Base-by-base conservation (phyloP, 805 yeast species). In the Barnettozyma sucrosica region DNA sequence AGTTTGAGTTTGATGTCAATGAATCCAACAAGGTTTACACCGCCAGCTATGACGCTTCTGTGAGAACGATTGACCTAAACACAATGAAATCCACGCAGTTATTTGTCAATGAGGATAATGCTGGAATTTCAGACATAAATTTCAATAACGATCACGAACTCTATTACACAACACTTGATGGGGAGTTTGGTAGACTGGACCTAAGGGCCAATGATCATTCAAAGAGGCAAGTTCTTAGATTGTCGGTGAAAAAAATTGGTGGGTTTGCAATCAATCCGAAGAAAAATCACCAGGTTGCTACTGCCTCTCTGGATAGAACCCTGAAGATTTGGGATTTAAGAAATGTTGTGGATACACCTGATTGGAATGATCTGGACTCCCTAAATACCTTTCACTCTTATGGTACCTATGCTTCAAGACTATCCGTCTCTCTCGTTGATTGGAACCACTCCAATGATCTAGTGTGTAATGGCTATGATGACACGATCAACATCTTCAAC, bases 391-490 rank as follows among this genome's bases (percentile, higher is more conserved):
- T 61, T 38, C 66, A 66, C n/a, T 50, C 60, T 18, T 55, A 61
- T 30, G 90, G 89, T 0, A 70, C 77, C 6, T 92, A 81, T 62
- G 65, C 73, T 25, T 85, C 95, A 6, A 69, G 96, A 49, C 69
- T 93, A 33, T 87, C 96, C 46, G 80, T 93, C 2, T 80, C 85
- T 21, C 86, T 89, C 0, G 95, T 89, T 46, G 92, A 96, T 87
- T 61, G 70, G 13, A 76, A 79, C 21, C 78, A 77, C 45, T 79
- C 77, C 47, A 70, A 75, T 38, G 76, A 80, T 36, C 70, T 92
- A 42, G 96, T 93, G 0, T 86, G 95, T 64, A 92, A 93, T 63
- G 97, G 98, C 0, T 92, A 92, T 59, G 98, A 87, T 61, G 92
- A 90, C 59, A 81, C 88, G 0, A 76, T 92, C 33, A 76, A 84